These are phyloP conservation scores for Talaromyces liani DNA, from an alignment of 495 filamentous ascomycete genomes.

Conservation along the genomic window DNA sequence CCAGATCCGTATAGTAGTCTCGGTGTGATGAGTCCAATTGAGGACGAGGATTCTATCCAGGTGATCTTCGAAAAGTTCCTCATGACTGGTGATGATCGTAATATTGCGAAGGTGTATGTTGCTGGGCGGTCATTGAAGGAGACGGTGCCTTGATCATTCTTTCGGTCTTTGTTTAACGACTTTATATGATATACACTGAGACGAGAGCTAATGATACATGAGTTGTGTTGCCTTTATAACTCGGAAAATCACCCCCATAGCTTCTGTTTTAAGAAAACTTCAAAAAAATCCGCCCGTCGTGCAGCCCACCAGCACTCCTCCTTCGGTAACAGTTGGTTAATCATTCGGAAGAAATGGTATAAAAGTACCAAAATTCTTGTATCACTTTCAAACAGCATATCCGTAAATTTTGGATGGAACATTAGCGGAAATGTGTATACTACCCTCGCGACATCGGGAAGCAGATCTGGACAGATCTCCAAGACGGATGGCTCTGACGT, in stretches of 20 bases:
- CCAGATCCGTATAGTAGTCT: slow-evolving; percentile 10
- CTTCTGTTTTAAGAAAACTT: background rate
- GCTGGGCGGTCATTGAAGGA: slow-evolving; percentile 43
- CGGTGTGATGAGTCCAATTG: slow-evolving; percentile 44
- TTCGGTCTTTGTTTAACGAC: background rate
- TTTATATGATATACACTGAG: background rate
- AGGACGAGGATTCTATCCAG: slow-evolving; percentile 39
- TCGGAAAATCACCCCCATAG: background rate
- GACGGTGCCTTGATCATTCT: background rate
- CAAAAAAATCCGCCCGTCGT: background rate
- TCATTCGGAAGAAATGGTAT: slow-evolving; percentile 1
- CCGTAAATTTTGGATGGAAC: background rate
- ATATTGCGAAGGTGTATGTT: slow-evolving; percentile 51
- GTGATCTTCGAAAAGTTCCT: slow-evolving; percentile 57
- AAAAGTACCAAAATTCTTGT: background rate
- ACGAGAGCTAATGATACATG: background rate
- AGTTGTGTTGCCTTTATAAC: background rate
- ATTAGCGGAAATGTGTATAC: background rate
- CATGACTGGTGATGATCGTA: slow-evolving; percentile 60
- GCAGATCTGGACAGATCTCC: background rate
- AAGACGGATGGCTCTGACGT: background rate
- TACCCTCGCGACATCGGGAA: background rate
- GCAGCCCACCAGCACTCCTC: slow-evolving; percentile 4
- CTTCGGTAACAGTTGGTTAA: background rate
- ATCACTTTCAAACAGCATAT: background rate